Base-by-base conservation (phyloP, 108 stramenopile species). In the Cyclostephanos tholiformis region DNA sequence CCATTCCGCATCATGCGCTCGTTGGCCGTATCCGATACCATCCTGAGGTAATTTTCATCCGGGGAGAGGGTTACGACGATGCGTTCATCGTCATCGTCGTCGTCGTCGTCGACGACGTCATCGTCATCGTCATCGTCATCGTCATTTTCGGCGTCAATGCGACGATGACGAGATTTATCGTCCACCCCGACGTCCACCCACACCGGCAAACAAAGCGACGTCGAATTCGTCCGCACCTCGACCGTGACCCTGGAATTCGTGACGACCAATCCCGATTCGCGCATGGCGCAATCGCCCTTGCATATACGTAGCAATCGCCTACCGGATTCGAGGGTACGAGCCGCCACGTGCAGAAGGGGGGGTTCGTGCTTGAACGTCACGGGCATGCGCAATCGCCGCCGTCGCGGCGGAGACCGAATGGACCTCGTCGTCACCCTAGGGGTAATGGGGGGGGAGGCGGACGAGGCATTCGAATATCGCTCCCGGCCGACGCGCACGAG, bases 191-290 rank as follows among this genome's bases (percentile, higher is more conserved):
- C 32, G 32, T 32, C 32, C 11, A 90, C 66, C 23, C 76, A 66
- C 49, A 90, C 69, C 8, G 88, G 83, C 69, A 92, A 70, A 39
- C 80, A 77, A 62, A 90, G 75, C 22, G 67, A 52, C 13, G 80
- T 69, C 26, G 91, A 87, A 73, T 87, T 88, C 32, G 91, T 91
- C 17, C 92, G 89, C 19, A 86, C 71, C 49, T 87, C 83, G 0
- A 83, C 74, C 25, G 91, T 93, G 35, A 87, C 87, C 35, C 86
- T 84, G 48, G 74, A 71, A 30, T 67, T 64, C 10, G 88, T 84
- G 0, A 92, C 85, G 0, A 95, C 86, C 68, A 91, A 70, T 50
- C 94, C 94, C 1, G 89, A 91, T 69, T 95, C 94, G 38, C 94
- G 86, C 84, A 91, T 92, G 67, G 91, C 91, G 46, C 81, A 87